These are phyloP conservation scores for Solanum gandarillasii DNA, from an alignment of 257 asterid genomes.

Conservation along the genomic window DNA sequence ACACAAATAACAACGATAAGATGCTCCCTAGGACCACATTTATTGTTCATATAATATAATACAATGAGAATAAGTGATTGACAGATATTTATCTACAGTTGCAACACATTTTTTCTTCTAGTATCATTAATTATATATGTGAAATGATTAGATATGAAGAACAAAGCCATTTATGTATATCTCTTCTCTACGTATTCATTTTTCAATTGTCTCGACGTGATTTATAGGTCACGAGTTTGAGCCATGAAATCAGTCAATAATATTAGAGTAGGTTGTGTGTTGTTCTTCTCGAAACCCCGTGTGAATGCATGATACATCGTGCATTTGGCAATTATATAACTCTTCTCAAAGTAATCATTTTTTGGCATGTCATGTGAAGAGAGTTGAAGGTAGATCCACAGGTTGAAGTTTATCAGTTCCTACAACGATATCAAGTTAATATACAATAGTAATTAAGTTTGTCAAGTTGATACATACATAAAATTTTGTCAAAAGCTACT, in stretches of 20 bases:
- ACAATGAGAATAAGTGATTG: neutral
- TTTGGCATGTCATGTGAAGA: neutral
- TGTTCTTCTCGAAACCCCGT: neutral
- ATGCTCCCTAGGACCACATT: slow-evolving; percentile 6
- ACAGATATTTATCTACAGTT: neutral
- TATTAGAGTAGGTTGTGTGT: neutral
- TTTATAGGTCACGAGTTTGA: neutral
- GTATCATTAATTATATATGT: neutral
- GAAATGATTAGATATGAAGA: neutral
- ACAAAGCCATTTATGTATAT: neutral
- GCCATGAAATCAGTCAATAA: neutral
- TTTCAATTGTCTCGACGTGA: neutral
- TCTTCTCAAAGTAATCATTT: too few species aligned
- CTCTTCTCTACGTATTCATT: neutral
- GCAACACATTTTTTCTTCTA: neutral
- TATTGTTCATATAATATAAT: neutral
- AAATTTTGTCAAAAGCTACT: neutral
- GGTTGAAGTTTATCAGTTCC: neutral
- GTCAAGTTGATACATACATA: neutral
- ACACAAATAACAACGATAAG: neutral
- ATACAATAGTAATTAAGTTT: neutral
- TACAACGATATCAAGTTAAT: neutral
- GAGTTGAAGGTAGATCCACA: neutral
- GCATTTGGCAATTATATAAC: neutral
- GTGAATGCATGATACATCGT: neutral